These are phyloP conservation scores for Suillus weaverae DNA, from an alignment of 768 basidiomycete species.

Conservation along the genomic window DNA sequence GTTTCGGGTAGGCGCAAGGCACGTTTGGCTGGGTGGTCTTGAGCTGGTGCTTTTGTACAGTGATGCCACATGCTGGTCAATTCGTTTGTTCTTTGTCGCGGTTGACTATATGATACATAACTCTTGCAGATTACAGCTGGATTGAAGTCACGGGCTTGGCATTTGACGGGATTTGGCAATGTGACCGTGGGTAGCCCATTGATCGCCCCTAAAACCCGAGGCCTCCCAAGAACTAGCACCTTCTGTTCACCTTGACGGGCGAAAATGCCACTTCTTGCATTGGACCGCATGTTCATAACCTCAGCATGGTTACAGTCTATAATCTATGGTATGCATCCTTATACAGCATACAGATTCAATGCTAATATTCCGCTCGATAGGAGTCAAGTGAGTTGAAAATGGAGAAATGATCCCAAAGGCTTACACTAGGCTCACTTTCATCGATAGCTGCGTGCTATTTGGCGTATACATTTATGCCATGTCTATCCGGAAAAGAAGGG, in stretches of 20 bases:
- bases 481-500: not conserved
- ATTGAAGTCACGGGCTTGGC: not conserved
- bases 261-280: not conserved
- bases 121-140: not conserved
- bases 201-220: not conserved
- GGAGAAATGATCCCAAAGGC: not conserved
- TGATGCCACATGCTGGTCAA: not conserved
- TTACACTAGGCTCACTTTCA: not conserved
- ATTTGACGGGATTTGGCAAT: not conserved
- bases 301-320: slow-evolving; percentile 6
- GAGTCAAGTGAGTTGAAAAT: slow-evolving; percentile 7
- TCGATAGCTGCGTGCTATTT: slow-evolving; percentile 7
- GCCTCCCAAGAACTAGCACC: not conserved
- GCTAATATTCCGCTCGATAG: not conserved
- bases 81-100: not conserved
- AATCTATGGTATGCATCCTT: slow-evolving; percentile 8
- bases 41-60: not conserved
- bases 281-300: slow-evolving; percentile 8
- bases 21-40: not conserved
- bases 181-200: not conserved
- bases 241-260: not conserved
- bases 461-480: slow-evolving; percentile 5
- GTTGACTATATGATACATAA: not conserved
- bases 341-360: not conserved
- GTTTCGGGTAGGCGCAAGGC: not conserved